These are phyloP conservation scores for Podosphaera fusca DNA, from an alignment of 2,329 filamentous ascomycete genomes.

Conservation along the genomic window DNA sequence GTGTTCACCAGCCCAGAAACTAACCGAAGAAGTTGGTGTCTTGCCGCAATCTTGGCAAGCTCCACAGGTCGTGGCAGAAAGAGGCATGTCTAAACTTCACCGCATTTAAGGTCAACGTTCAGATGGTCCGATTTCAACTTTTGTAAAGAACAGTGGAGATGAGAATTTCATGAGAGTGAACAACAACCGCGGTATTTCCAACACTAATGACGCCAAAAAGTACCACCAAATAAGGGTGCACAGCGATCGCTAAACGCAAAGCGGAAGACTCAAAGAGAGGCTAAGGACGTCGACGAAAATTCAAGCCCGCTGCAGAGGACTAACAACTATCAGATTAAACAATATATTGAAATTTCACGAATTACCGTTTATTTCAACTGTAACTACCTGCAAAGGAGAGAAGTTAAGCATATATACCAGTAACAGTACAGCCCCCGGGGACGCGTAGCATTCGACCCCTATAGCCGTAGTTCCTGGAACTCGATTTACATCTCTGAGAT, in stretches of 20 bases:
- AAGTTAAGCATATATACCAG: no score
- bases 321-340: no score
- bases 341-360: no score
- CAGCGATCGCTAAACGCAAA: background rate
- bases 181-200: no score
- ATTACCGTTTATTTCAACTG: no score
- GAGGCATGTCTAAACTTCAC: background rate
- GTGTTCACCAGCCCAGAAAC: background rate
- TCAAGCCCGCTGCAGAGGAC: no score
- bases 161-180: background rate
- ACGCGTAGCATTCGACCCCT: no score
- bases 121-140: background rate
- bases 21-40: background rate
- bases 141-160: background rate
- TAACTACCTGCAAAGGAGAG: no score
- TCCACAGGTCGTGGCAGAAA: background rate
- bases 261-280: background rate
- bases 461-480: no score
- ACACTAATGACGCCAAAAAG: background rate
- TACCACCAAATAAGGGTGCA: background rate
- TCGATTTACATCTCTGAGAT: no score
- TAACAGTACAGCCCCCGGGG: no score
- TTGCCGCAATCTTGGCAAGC: background rate
- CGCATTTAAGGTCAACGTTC: background rate
- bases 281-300: background rate